Evolutionary conservation across 2,329 filamentous ascomycete genomes (phyloP), one percentile per base, ranked within the genome.

Genomic region (Penicillium sp.): DNA sequence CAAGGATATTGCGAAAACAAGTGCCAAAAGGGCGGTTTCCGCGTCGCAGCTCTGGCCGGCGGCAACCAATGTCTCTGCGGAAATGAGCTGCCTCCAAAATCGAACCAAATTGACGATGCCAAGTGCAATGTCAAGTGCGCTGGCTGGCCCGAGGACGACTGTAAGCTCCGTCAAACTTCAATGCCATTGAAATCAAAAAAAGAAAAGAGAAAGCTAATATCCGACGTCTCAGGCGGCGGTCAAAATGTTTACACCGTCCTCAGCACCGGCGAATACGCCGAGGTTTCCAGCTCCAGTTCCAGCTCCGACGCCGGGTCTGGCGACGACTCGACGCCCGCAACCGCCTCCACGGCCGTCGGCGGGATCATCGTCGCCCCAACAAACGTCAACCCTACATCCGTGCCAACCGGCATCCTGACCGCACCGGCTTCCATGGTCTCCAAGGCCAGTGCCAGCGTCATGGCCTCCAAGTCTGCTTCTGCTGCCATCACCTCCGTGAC

Each of bases 51-150:
- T 9, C 38, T 67, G 16, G 56, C 54, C 30, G 42, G 48, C 14
- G 62, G 54, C 22, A 16, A 39, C 14, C 38, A 57, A 27, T 68
- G 65, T 52, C 57, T 50, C 41, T 68, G 65, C 44, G 58, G 57
- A 8, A 49, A 63, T 14, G 36, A 54, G n/a, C 22, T 61, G 0
- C 63, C 65, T 5, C 46, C 54, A 0, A 18, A 51, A 4, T 48
- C 50, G 2, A 47, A 39, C 10, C 56, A 62, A 47, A 46, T 66
- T 7, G 51, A 48, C 38, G 46, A 58, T 30, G 51, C 53, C 3
- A 44, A 64, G 45, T 69, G 66, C 56, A 44, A 58, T 8, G 22
- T 20, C 1, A 3, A 6, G 1, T 69, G 66, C 41, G 4, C 44
- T 2, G 66, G 65, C 10, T 69, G 27, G 10, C 44, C 63, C 1